Conservation (phyloP, 2,329 filamentous ascomycete genomes). For the Aureobasidium lini region DNA sequence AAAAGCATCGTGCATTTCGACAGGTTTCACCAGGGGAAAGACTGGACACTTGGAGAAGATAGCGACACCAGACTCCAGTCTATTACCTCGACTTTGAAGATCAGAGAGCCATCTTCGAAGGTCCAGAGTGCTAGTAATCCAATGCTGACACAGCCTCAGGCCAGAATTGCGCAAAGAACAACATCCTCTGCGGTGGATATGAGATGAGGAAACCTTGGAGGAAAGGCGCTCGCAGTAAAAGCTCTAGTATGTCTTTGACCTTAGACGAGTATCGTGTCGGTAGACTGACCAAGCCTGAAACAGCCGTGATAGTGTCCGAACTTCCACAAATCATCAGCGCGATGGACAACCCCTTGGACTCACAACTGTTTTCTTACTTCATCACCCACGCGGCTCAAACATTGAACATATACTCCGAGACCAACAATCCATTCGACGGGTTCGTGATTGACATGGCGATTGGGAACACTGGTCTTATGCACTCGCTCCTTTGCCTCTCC, state of each 20-base stretch:
- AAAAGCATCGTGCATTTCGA: no score
- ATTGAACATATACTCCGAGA: slow-evolving; percentile 72
- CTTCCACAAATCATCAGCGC: slow-evolving; percentile 64
- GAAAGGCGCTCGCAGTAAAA: slow-evolving; percentile 49
- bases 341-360: slow-evolving; percentile 72
- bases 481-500: slow-evolving; percentile 77
- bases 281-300: slow-evolving; percentile 21
- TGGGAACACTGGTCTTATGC: slow-evolving; percentile 76
- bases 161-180: slow-evolving; percentile 88
- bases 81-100: background rate
- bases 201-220: slow-evolving; percentile 75
- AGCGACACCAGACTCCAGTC: background rate
- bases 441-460: slow-evolving; percentile 76
- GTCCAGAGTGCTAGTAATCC: no score
- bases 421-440: slow-evolving; percentile 77
- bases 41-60: no score
- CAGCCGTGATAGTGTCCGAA: slow-evolving; percentile 31
- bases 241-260: slow-evolving; percentile 45
- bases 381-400: slow-evolving; percentile 70
- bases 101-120: background rate
- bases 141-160: slow-evolving; percentile 41
- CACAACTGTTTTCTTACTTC: slow-evolving; percentile 76
- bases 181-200: slow-evolving; percentile 84
- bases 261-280: slow-evolving; percentile 40
- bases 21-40: no score